Evolutionary conservation across 495 filamentous ascomycete genomes (phyloP), one percentile per base, ranked within the genome.

Genomic region (Amphirosellinia nigrospora): DNA sequence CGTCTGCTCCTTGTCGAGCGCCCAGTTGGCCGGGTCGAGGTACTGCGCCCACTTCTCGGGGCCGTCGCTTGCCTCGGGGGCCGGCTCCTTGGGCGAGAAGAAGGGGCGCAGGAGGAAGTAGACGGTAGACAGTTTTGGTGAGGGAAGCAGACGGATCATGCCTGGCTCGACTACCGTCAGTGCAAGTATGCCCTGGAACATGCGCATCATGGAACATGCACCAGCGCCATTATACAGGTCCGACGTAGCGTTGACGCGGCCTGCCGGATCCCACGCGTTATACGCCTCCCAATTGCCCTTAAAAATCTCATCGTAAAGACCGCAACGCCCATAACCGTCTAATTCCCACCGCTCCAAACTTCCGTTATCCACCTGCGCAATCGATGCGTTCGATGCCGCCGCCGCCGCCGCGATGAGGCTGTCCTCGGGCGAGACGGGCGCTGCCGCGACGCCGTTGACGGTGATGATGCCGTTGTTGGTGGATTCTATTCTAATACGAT

Each of bases 101-200:
- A 97, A 97, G 0, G 94, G 94, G 1, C 94, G 89, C 11, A 97
- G 86, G 3, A 98, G 86, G 72, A 92, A 92, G 81, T 98, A 98
- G 1, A 92, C 92, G 0, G 94, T 97, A 34, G 92, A 90, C 28
- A 92, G 87, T 59, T 87, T 87, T n/a, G 96, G 82, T 77, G 93
- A 86, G 6, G 94, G 94, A 60, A 94, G 93, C 28, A 97, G 89
- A 26, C 92, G 88, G 66, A 97, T 85, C n/a, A 93, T 92, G 15
- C 94, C 94, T 0, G 93, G 91, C 7, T 87, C 90, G 10, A 92
- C 93, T 52, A 87, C 83, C 30, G 90, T 94, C 82, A 97, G 88
- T n/a, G 91, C 89, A 16, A 97, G 84, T 85, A 94, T 93, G 32
- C 93, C 94, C 75, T 97, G 93, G 81, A 91, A 95, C 86, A 97